Evolutionary conservation across 257 asterid species (phyloP).

Genomic region (Jaltomata sinuosa): DNA sequence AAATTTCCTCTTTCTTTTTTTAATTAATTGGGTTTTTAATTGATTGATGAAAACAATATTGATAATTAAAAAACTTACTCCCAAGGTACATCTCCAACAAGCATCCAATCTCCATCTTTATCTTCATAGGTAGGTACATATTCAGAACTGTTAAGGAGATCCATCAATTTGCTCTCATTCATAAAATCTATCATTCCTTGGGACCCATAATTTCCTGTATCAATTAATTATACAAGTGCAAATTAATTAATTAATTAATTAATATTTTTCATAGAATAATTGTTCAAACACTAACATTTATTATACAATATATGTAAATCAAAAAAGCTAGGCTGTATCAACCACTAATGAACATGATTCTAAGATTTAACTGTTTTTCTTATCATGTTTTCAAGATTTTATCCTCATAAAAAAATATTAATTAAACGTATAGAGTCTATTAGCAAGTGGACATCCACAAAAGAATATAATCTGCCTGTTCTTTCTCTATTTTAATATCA

Average conservation of each 20-base stretch:
- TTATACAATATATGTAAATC: background rate
- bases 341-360: background rate
- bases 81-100: slow-evolving; percentile 54
- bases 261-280: background rate
- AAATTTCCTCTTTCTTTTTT: background rate
- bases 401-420: background rate
- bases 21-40: background rate
- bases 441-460: background rate
- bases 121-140: slow-evolving; percentile 51
- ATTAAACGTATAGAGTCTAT: background rate
- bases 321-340: background rate
- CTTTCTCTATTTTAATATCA: background rate
- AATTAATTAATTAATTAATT: background rate
- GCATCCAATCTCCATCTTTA: slow-evolving; percentile 65
- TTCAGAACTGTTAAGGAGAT: slow-evolving; percentile 43
- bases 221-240: background rate
- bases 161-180: slow-evolving; percentile 48
- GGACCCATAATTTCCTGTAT: slow-evolving; percentile 40
- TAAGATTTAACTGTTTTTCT: background rate
- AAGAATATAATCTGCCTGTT: background rate
- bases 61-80: slow-evolving; percentile 22
- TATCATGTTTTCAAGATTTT: background rate
- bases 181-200: slow-evolving; percentile 49
- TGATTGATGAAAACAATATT: background rate
- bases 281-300: background rate